Conservation (phyloP, 352 stramenopile species). For the Phytopythium delawarense region DNA sequence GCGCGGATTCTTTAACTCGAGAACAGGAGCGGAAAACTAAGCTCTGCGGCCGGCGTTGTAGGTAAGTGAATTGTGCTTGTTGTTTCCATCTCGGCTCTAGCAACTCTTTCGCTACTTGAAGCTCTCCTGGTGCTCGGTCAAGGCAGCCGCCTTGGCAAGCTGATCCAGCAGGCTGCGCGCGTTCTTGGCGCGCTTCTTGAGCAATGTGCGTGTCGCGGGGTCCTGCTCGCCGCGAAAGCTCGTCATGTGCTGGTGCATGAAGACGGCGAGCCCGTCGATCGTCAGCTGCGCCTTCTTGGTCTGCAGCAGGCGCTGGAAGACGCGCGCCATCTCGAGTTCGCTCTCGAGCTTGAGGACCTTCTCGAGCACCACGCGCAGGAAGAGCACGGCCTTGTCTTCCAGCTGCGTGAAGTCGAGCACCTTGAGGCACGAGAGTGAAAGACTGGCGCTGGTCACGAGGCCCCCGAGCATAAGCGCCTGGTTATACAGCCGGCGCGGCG, state of each 20-base stretch:
- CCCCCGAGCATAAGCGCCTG: slow-evolving; percentile 84
- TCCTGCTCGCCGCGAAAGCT: slow-evolving; percentile 54
- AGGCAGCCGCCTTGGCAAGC: slow-evolving; percentile 51
- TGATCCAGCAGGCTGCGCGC: slow-evolving; percentile 68
- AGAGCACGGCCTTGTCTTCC: slow-evolving; percentile 81
- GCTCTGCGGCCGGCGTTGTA: too few species aligned
- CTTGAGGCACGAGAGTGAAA: slow-evolving; percentile 89
- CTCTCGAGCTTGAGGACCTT: slow-evolving; percentile 66
- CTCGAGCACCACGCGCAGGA: slow-evolving; percentile 83
- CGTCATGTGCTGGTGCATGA: slow-evolving; percentile 73
- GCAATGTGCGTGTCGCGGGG: slow-evolving; percentile 24
- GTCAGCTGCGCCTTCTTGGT: slow-evolving; percentile 79
- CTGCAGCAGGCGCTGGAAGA: slow-evolving; percentile 72
- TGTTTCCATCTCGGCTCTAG: not conserved
- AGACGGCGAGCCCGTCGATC: slow-evolving; percentile 75
- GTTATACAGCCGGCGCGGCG: slow-evolving; percentile 88
- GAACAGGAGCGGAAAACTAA: not conserved
- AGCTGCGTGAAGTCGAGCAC: slow-evolving; percentile 92
- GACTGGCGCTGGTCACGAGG: slow-evolving; percentile 44
- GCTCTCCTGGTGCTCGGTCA: slow-evolving; percentile 36
- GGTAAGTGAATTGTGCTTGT: slow-evolving; percentile 5
- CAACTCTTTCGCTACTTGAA: slow-evolving; percentile 33
- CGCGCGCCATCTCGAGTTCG: slow-evolving; percentile 57
- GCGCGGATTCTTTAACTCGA: not conserved
- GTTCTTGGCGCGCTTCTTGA: slow-evolving; percentile 63